Percentiles rank a stretch among this genome's conserved stretches.
These are phyloP conservation scores for Nakaseomyces glabratus DNA, from an alignment of 1,139 yeast species.

Conservation along the genomic window DNA sequence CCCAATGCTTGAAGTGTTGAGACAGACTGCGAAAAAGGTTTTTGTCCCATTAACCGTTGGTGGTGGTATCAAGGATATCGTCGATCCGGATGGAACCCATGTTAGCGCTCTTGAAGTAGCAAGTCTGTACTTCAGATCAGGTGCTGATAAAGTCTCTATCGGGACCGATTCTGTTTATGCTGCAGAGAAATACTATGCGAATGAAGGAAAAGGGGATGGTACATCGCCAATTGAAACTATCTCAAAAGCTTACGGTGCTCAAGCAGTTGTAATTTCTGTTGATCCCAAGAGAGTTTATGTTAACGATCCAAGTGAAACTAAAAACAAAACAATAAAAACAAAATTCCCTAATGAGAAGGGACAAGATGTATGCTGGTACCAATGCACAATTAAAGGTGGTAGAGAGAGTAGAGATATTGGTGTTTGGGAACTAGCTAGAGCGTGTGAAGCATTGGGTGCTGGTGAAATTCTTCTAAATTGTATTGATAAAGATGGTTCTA, in stretches of 20 bases:
- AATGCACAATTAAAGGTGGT: constrained; percentile 94
- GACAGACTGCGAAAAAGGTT: constrained; percentile 73
- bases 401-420: constrained; percentile 84
- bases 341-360: constrained; percentile 69
- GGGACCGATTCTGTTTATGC: constrained; percentile 95
- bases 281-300: constrained; percentile 88
- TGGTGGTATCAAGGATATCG: constrained; percentile 88
- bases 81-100: constrained; percentile 67
- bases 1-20: constrained; percentile 88
- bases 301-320: constrained; percentile 46
- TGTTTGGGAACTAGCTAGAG: constrained; percentile 77
- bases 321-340: constrained; percentile 54
- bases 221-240: constrained; percentile 84
- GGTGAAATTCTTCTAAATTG: constrained; percentile 90
- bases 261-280: constrained; percentile 94
- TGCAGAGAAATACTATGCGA: constrained; percentile 69
- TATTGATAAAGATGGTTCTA: constrained; percentile 93
- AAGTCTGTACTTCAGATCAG: constrained; percentile 80
- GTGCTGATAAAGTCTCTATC: constrained; percentile 95
- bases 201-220: constrained; percentile 53
- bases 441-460: constrained; percentile 92
- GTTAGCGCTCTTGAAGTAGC: constrained; percentile 89
- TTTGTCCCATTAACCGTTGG: constrained; percentile 97
- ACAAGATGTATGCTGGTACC: constrained; percentile 82
- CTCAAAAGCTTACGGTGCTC: constrained; percentile 83